phyloP scores from a whole-genome alignment of 495 filamentous ascomycete species.

The Chaetomidium leptoderma region DNA sequence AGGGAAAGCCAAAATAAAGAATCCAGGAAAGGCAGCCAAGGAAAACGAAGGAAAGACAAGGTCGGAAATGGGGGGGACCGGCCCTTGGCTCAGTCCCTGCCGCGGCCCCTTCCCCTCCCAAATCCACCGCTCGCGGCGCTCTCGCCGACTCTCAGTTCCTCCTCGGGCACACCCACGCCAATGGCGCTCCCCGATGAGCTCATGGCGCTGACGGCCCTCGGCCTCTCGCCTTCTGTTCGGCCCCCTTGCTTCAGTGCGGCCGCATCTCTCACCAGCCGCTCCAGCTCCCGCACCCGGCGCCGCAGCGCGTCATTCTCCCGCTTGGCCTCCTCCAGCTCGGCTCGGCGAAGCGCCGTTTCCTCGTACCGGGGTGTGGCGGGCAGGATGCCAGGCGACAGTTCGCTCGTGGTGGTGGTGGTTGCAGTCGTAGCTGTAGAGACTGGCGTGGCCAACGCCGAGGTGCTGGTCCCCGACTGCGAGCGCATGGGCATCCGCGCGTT shows the following conservation, averaged over 20 bases:
- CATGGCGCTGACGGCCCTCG: conserved; percentile 36
- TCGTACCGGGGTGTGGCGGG: conserved; percentile 62
- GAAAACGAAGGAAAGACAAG: neutral
- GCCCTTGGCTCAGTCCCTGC: neutral
- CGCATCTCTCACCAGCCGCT: conserved; percentile 47
- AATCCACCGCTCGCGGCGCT: conserved; percentile 37
- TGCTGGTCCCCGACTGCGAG: conserved; percentile 1
- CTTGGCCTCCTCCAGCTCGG: conserved; percentile 69
- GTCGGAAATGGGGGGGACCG: neutral
- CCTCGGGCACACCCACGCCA: conserved; percentile 45
- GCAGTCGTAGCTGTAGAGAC: conserved; percentile 7
- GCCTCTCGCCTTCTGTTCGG: conserved; percentile 33
- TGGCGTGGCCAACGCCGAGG: conserved; percentile 19
- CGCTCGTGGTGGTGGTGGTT: conserved; percentile 15
- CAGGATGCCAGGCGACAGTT: conserved; percentile 45
- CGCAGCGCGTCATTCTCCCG: conserved; percentile 77
- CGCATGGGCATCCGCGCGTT: conserved; percentile 20
- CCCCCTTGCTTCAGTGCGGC: conserved; percentile 8
- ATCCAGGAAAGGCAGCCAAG: neutral
- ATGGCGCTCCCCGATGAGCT: conserved; percentile 31
- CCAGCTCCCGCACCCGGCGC: conserved; percentile 68
- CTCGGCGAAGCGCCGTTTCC: conserved; percentile 62
- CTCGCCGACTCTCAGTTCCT: conserved; percentile 52
- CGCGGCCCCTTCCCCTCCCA: neutral
- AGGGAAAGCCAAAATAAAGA: too few relatives aligned